Base-by-base conservation (phyloP, 129 eudicot genomes). In the Tanacetum coccineum region DNA sequence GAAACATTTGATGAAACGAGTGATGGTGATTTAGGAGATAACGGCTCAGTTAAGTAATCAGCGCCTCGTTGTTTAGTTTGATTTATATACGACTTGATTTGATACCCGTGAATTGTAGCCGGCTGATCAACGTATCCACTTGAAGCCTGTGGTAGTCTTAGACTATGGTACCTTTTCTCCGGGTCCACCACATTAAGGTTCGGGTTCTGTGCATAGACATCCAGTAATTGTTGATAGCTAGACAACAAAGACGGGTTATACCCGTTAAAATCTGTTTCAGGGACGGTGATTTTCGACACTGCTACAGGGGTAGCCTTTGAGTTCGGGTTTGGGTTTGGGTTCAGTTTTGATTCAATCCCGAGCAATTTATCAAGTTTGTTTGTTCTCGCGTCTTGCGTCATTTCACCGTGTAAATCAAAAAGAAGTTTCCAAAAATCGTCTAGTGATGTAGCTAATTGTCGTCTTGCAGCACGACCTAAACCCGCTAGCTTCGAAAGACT, bases 401-500 rank as follows among this genome's bases (percentile, higher is more conserved):
- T 56, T 49, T 81, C 87, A 6, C 99, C 99, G 54, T 94, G 99
- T 59, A 82, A 87, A 84, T 94, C 99, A 70, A 89, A 89, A 72
- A 94, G 75, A 70, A 84, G 88, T 45, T 90, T 95, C 99, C 97
- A 94, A 74, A 94, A 94, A 18, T 93, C 99, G 53, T 94, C 97
- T 28, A 94, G 87, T 44, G 71, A 66, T 14, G 78, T 79, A 39
- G 99, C 86, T 57, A 94, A 73, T 20, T 89, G 95, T 12, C 95
- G 90, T 80, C 97, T 84, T 17, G 88, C 99, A 49, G 93, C 95
- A 71, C 97, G 97, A 22, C 99, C 97, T 36, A 85, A 79, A 11
- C 96, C 99, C 5, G 99, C 89, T 45, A 94, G 67, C 77, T 83
- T 82, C 1, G 99, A 89, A 14, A 89, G 95, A 73, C 97, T 94